phyloP scores from a whole-genome alignment of 2,329 filamentous ascomycete species.

The Cephalotrichum gorgonifer region DNA sequence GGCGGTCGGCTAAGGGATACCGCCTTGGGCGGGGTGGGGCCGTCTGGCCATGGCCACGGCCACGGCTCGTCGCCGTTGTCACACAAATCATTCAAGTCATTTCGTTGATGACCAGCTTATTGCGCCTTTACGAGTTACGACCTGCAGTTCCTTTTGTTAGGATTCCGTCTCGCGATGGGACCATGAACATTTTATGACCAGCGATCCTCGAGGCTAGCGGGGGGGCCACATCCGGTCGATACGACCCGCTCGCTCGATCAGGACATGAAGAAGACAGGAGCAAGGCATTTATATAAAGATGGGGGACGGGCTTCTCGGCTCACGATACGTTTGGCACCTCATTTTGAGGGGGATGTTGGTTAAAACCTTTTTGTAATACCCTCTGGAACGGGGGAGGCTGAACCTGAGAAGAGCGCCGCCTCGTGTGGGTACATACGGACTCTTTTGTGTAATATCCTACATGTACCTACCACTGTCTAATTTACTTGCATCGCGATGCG shows the following conservation, averaged over 20 bases:
- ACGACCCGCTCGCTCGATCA: no score
- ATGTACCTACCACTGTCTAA: no score
- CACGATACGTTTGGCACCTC: neutral
- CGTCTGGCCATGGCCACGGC: constrained; percentile 3
- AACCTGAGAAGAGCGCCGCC: neutral
- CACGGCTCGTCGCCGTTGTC: constrained; percentile 25
- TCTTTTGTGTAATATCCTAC: no score
- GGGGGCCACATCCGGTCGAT: no score
- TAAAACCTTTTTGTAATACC: neutral
- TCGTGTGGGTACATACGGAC: no score
- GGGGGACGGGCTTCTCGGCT: neutral
- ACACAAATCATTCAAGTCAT: constrained; percentile 31
- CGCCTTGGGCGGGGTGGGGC: constrained; percentile 14
- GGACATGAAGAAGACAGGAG: neutral
- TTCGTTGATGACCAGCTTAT: constrained; percentile 19
- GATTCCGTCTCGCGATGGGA: neutral
- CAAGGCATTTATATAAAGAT: neutral
- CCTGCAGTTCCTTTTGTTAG: neutral
- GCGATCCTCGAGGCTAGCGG: no score
- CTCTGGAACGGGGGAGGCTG: neutral
- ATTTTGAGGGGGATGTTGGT: neutral
- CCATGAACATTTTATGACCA: neutral
- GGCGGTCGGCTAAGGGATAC: constrained; percentile 28
- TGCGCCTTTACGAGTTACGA: neutral
- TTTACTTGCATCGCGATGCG: no score